Conservation (phyloP, 208 protist species). For the Leishmania major region DNA sequence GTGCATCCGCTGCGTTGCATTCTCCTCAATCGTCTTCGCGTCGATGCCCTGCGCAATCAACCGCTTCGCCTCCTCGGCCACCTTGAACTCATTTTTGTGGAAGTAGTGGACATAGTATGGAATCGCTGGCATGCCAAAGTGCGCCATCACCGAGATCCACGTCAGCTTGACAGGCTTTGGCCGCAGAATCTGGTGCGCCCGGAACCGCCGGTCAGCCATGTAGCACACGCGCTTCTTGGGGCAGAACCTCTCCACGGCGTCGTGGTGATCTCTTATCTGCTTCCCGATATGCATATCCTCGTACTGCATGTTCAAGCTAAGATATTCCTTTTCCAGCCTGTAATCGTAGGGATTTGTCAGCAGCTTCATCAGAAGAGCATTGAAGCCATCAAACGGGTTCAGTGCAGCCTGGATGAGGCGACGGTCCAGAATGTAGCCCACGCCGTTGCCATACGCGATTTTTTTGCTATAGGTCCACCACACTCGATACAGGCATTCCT, state of each 20-base stretch:
- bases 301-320: background rate
- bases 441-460: background rate
- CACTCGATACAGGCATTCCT: background rate
- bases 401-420: background rate
- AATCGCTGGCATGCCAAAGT: conserved; percentile 1
- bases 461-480: background rate
- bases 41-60: background rate
- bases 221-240: background rate
- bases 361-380: background rate
- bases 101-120: conserved; percentile 3
- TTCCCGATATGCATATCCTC: background rate
- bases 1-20: background rate
- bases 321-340: background rate
- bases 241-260: background rate
- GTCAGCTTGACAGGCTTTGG: background rate
- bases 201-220: background rate
- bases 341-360: background rate
- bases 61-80: background rate
- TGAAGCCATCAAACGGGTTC: background rate
- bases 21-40: background rate
- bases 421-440: background rate
- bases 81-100: background rate
- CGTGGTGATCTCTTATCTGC: background rate
- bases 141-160: background rate
- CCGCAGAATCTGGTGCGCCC: background rate